Evolutionary conservation across 441 rosid species (phyloP), one percentile per base, ranked within the genome.

Genomic region (Populus hybrid): DNA sequence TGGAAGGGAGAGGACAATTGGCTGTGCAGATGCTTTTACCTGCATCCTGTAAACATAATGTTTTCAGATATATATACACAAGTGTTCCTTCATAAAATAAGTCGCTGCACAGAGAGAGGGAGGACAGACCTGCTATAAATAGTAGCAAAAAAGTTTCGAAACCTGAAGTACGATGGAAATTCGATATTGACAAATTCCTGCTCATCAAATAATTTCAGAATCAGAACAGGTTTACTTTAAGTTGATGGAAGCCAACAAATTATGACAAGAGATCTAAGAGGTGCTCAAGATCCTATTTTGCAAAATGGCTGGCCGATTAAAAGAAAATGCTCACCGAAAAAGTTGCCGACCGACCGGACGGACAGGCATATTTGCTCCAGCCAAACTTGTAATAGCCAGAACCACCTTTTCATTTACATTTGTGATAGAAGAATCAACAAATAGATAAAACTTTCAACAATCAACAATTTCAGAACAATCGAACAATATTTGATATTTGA

Each of bases 131-230:
- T 93, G 89, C 79, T 82, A 82, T 87, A 93, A 40, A 92, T 86
- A 75, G 94, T 88, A 23, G 86, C 80, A 65, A 90, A 95, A 84
- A 93, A 95, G 78, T 88, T 87, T 21, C 83, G 83, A 76, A 89
- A 93, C 77, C 94, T 86, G 14, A 94, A 86, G 73, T 88, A 88
- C 84, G 92, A 84, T 0, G 98, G 99, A 71, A 92, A 86, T 83
- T 95, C 99, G 2, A 92, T 91, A 79, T 92, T 93, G 75, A 97
- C 98, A 80, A 95, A 93, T 85, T 93, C 98, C 99, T 93, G 89
- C 74, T 79, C 69, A 82, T 67, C 74, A 82, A 71, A 80, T 50
- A 35, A 81, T 75, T 65, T 29, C 18, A 74, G 18, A 45, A 73
- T 14, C 45, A 23, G 21, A 42, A 42, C 14, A 42, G 18, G 53